Evolutionary conservation across 345 rosid species (phyloP).

Genomic region (Arabis hirsuta): DNA sequence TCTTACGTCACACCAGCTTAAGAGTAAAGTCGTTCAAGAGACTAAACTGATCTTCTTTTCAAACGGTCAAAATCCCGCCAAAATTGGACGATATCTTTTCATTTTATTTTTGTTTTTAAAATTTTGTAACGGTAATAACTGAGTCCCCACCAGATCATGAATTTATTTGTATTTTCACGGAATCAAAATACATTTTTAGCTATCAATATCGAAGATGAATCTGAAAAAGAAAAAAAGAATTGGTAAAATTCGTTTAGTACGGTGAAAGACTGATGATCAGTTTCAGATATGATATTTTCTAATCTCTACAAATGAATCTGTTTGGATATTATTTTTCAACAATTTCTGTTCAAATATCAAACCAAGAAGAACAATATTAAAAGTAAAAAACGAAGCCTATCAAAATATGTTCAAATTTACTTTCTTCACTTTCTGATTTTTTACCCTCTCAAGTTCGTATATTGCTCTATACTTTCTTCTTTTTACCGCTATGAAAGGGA

Average conservation of each 20-base stretch:
- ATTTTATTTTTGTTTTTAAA: not conserved
- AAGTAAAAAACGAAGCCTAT: not conserved
- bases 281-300: not conserved
- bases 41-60: slow-evolving; percentile 19
- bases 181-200: not conserved
- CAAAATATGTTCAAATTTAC: not conserved
- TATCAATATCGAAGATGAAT: not conserved
- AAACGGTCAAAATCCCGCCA: slow-evolving; percentile 22
- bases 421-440: not conserved
- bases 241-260: not conserved
- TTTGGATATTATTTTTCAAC: not conserved
- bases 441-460: slow-evolving; percentile 18
- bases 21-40: not conserved
- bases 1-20: slow-evolving; percentile 57
- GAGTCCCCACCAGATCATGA: not conserved
- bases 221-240: not conserved
- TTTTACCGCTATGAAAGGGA: not conserved
- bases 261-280: not conserved
- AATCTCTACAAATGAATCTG: not conserved
- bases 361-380: not conserved
- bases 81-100: not conserved
- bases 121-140: slow-evolving; percentile 24
- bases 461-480: slow-evolving; percentile 13
- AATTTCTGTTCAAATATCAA: not conserved
- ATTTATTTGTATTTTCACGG: slow-evolving; percentile 1